These are phyloP conservation scores for Pleodorina starrii DNA, from an alignment of 139 green algal genomes.

Conservation along the genomic window DNA sequence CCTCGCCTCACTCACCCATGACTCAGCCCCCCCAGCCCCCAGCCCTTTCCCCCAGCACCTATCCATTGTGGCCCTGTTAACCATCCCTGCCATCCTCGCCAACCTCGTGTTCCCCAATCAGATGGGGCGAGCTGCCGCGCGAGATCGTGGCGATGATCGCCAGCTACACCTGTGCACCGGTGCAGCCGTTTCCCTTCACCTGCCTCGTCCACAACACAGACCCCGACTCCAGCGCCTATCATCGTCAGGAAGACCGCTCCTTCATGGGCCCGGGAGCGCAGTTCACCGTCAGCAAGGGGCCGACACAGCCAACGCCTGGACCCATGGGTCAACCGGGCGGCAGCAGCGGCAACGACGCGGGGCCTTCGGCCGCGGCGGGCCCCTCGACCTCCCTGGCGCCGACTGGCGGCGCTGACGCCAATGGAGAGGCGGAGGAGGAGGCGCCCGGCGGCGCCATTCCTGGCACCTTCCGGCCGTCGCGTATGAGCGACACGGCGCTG, in stretches of 20 bases:
- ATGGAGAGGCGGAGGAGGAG: background rate
- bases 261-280: background rate
- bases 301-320: background rate
- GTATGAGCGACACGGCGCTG: conserved; percentile 16
- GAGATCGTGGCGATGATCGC: conserved; percentile 28
- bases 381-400: background rate
- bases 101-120: background rate
- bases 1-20: too few species aligned
- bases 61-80: background rate
- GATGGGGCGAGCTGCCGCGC: conserved; percentile 27
- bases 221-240: conserved; percentile 25
- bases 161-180: background rate
- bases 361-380: background rate
- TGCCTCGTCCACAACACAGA: background rate
- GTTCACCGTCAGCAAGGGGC: background rate
- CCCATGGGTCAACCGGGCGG: background rate
- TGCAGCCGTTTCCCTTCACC: conserved; percentile 33
- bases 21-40: too few species aligned
- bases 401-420: background rate
- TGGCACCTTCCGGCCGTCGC: background rate
- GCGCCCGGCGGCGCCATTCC: background rate
- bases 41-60: too few species aligned
- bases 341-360: background rate
- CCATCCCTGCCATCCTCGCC: too few species aligned
- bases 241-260: conserved; percentile 22